A percentile compares a stretch with the other conserved stretches of the same genome.
These are phyloP conservation scores for Trichosporon inkin DNA, from an alignment of 1,284 basidiomycete species.

Conservation along the genomic window DNA sequence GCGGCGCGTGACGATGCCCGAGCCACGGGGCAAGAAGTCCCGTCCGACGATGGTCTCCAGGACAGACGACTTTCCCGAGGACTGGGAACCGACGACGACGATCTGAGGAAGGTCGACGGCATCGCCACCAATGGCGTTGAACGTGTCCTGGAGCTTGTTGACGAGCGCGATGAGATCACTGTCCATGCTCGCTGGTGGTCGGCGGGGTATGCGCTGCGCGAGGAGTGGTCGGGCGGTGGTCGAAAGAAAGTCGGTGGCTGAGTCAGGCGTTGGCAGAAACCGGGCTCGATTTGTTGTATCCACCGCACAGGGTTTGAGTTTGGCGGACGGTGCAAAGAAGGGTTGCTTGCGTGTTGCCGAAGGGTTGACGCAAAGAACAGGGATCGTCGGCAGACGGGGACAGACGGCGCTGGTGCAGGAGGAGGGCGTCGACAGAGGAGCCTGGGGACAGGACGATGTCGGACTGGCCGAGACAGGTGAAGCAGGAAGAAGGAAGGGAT, in stretches of 20 bases:
- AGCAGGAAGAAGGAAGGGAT: not conserved
- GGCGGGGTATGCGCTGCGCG: not conserved
- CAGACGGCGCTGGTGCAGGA: not conserved
- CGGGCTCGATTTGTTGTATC: constrained; percentile 1
- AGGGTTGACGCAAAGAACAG: constrained; percentile 6
- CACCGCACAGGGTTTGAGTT: constrained; percentile 5
- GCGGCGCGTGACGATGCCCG: constrained; percentile 79
- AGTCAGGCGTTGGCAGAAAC: not conserved
- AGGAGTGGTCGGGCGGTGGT: not conserved
- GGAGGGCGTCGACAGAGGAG: not conserved
- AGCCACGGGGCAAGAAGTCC: constrained; percentile 83
- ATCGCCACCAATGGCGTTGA: constrained; percentile 55
- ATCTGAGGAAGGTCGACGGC: constrained; percentile 55
- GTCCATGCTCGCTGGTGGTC: constrained; percentile 60
- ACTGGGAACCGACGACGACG: constrained; percentile 53
- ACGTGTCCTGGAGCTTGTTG: constrained; percentile 77
- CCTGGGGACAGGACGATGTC: not conserved
- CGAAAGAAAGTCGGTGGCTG: not conserved
- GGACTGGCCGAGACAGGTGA: not conserved
- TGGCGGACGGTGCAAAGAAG: constrained; percentile 8
- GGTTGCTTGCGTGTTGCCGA: not conserved
- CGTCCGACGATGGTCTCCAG: constrained; percentile 75
- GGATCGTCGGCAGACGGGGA: not conserved
- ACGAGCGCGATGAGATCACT: constrained; percentile 91
- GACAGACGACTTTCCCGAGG: constrained; percentile 57